Conservation (phyloP, 352 stramenopile genomes). For the Phytophthora constricta region DNA sequence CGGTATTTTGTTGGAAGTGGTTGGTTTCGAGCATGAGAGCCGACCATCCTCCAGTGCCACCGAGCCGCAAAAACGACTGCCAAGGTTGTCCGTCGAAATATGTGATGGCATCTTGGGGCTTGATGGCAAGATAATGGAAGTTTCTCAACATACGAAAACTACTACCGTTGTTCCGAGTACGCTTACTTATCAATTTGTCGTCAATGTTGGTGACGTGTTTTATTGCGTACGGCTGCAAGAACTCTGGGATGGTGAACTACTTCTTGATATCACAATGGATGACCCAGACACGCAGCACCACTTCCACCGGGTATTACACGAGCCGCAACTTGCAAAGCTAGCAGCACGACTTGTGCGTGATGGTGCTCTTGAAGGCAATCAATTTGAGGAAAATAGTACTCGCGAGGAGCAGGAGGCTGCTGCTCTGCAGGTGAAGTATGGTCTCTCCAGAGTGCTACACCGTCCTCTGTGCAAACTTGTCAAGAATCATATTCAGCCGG, state of each 20-base stretch:
- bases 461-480: conserved; percentile 39
- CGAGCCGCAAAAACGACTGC: conserved; percentile 4
- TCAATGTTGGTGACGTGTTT: conserved; percentile 52
- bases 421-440: conserved; percentile 33
- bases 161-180: conserved; percentile 21
- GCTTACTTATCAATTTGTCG: conserved; percentile 61
- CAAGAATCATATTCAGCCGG: conserved; percentile 15
- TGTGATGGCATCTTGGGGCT: background rate
- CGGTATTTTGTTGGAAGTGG: conserved; percentile 16
- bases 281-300: conserved; percentile 49
- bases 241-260: conserved; percentile 68
- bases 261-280: conserved; percentile 63
- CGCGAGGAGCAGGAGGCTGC: conserved; percentile 11
- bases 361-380: conserved; percentile 21
- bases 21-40: conserved; percentile 7
- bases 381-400: conserved; percentile 3
- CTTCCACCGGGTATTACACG: conserved; percentile 39
- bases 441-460: conserved; percentile 23
- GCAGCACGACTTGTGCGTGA: conserved; percentile 35
- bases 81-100: conserved; percentile 16
- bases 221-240: conserved; percentile 70
- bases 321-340: conserved; percentile 46
- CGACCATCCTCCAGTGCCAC: conserved; percentile 2
- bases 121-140: background rate
- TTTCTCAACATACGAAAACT: background rate